Base-by-base conservation (phyloP, 805 yeast genomes). In the Saturnispora dispora region DNA sequence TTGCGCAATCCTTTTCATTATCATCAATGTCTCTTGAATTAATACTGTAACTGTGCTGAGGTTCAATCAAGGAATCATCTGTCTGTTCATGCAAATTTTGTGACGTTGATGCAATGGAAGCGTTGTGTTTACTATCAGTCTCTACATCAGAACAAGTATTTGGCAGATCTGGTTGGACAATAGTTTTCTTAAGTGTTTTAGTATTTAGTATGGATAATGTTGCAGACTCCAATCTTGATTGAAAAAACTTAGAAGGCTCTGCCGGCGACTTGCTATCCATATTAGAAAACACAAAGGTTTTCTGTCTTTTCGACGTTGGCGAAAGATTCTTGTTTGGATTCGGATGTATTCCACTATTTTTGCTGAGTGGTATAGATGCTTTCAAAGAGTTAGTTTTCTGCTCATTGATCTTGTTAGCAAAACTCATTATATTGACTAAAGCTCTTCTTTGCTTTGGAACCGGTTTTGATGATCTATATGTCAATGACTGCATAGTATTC, bases 241-340 rank as follows among this genome's bases (percentile, higher is more conserved):
- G 37, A 40, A 49, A 49, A 30, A 49, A 37, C 20, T 44, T 45
- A 10, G 47, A 45, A 5, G 23, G 8, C 13, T 33, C 41, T 10
- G 17, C 41, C 6, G 46, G 46, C 22, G 18, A 45, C 25, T 44
- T 44, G 23, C 41, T 41, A 5, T 53, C 57, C 23, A 40, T 49
- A n/a, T 50, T 48, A 8, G 52, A 50, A 10, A 52, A 57, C 33
- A 56, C 53, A 4, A 66, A 54, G 3, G 62, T 9, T 49, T 56
- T 63, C 23, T 59, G 60, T 27, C 68, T 58, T 41, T 65, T 66
- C 8, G 61, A 28, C 2, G 56, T 53, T 5, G 65, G 63, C 5
- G 65, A 60, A 6, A 55, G 41, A 22, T 50, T 33, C 9, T 30
- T 30, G n/a, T 43, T 28, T 28, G 47, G 50, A 5, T 28, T 42